Evolutionary conservation across 208 protist genomes (phyloP).

Genomic region (Trypanosoma congolense): DNA sequence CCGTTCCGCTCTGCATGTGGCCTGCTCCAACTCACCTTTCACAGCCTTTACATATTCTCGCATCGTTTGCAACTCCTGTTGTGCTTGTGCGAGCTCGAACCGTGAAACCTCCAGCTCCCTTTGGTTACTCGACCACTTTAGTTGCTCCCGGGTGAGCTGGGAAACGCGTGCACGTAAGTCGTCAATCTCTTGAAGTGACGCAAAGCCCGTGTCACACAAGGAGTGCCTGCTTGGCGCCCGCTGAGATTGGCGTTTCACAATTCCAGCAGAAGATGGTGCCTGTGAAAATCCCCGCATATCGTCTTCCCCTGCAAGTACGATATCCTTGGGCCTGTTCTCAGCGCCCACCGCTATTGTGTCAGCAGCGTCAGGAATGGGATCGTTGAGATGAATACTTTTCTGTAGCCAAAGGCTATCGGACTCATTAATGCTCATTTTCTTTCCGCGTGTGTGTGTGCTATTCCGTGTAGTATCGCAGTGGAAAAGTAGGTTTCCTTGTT

Average conservation of each 20-base stretch:
- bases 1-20: conserved; percentile 34
- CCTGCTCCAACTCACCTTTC: conserved; percentile 51
- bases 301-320: not conserved
- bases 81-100: conserved; percentile 62
- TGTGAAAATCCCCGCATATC: no score
- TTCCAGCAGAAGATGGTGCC: conserved; percentile 31
- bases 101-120: conserved; percentile 72
- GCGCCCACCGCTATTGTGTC: not conserved
- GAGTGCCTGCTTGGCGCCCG: conserved; percentile 33
- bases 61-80: conserved; percentile 62
- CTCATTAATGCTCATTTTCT: conserved; percentile 18
- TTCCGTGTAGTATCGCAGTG: no score
- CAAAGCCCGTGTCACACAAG: conserved; percentile 51
- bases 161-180: conserved; percentile 65
- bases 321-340: not conserved
- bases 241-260: conserved; percentile 22
- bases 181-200: conserved; percentile 76
- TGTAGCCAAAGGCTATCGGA: conserved; percentile 82
- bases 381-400: conserved; percentile 68
- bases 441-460: no score
- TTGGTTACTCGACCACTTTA: conserved; percentile 69
- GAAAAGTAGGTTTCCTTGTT: no score
- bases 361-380: conserved; percentile 45
- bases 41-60: conserved; percentile 38
- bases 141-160: conserved; percentile 69